Evolutionary conservation across 2,329 filamentous ascomycete species (phyloP), one percentile per base, ranked within the genome.

Genomic region (Alternaria ethzedia): DNA sequence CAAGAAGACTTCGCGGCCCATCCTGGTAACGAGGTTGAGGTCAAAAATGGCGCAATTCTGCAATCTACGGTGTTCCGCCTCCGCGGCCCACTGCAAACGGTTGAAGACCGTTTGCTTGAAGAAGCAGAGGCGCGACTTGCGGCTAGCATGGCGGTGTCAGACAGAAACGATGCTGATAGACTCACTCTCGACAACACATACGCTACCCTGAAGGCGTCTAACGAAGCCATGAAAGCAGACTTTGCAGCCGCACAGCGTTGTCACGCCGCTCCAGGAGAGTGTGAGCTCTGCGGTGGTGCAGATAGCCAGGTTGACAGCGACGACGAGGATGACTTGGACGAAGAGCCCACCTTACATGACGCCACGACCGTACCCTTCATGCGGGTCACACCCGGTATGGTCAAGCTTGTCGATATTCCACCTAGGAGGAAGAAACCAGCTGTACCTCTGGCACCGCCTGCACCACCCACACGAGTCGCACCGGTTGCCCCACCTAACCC

Each of bases 21-120:
- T n/a, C 54, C 57, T 26, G 59, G 59, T 8, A 56, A 47, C 10
- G 61, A 60, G 12, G 28, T 69, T 15, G n/a, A 63, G 3, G 4
- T 60, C 10, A 54, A 59, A 6, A 44, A 44, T 9, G 20, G 41
- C 5, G 45, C 44, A 12, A 28, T 36, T 21, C 58, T 69, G n/a
- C 25, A 51, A 9, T 46, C 63, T 6, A 23, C 25, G 3, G 13
- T 12, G 2, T 12, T 70, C 2, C 56, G 56, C 11, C 23, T 59
- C 8, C 67, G 66, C 15, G 66, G 73, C 41, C 72, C 72, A 17
- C 59, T 76, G 15, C 73, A 76, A 45, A 57, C 23, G 2, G 21
- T 68, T 3, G 74, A 77, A 59, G 56, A 70, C 46, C 61, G 49
- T n/a, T 69, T 72, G 32, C 69, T 77, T 13, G 68, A 74, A 57